A percentile compares a stretch with the other conserved stretches of the same genome.
Conservation (phyloP, 805 yeast species). For the Cyberlindnera bimundalis region DNA sequence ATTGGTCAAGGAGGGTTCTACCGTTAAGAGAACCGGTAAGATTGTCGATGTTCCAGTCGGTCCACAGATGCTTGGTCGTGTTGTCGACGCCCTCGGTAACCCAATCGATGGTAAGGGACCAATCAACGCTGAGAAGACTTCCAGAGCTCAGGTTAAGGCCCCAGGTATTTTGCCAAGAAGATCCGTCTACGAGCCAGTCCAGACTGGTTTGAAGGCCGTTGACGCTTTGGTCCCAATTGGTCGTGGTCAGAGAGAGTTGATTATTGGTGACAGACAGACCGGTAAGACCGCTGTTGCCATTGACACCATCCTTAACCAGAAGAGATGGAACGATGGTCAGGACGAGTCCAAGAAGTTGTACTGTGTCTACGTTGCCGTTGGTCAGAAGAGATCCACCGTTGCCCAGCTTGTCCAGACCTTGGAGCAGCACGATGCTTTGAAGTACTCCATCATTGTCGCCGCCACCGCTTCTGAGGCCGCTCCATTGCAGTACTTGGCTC, state of each 20-base stretch:
- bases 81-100: conserved; percentile 98
- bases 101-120: conserved; percentile 99
- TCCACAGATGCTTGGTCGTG: conserved; percentile 97
- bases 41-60: conserved; percentile 99
- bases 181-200: conserved; percentile 98
- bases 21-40: conserved; percentile 99
- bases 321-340: conserved; percentile 93
- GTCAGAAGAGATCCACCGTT: conserved; percentile 99
- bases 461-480: conserved; percentile 99
- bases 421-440: conserved; percentile 96
- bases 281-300: conserved; percentile 99
- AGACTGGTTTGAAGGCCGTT: conserved; percentile 98
- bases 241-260: conserved; percentile 99
- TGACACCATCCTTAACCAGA: conserved; percentile 98
- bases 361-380: conserved; percentile 99
- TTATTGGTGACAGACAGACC: conserved; percentile 99
- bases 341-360: conserved; percentile 97
- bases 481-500: conserved; percentile 99
- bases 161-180: conserved; percentile 99
- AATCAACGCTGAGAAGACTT: conserved; percentile 73
- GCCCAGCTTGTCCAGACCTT: conserved; percentile 99
- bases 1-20: conserved; percentile 98
- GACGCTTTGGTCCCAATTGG: conserved; percentile 99
- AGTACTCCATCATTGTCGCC: conserved; percentile 96
- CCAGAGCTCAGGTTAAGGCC: conserved; percentile 99